These are phyloP conservation scores for Cafeteria roenbergensis DNA, from an alignment of 108 stramenopile genomes.

Conservation along the genomic window DNA sequence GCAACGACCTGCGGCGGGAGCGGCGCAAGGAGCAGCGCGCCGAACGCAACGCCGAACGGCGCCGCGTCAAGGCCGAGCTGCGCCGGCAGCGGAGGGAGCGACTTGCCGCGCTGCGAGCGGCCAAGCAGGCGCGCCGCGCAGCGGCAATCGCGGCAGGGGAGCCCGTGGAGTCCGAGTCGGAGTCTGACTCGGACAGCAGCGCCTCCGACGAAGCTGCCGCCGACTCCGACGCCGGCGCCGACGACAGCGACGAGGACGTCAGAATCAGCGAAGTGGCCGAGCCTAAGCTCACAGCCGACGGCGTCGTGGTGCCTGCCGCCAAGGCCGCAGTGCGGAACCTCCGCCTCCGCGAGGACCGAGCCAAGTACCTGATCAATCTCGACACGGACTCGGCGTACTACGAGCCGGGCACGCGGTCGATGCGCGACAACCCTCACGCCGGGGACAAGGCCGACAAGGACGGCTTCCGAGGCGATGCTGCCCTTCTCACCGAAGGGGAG, in stretches of 20 bases:
- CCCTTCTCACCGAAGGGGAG: constrained; percentile 68
- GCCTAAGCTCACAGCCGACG: constrained; percentile 29
- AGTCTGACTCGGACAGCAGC: constrained; percentile 4
- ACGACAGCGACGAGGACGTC: constrained; percentile 27
- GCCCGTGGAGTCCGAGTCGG: neutral
- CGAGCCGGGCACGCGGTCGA: constrained; percentile 84
- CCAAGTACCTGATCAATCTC: constrained; percentile 92
- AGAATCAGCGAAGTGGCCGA: constrained; percentile 17
- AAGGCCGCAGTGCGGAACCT: constrained; percentile 95
- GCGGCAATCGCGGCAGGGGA: too few species aligned
- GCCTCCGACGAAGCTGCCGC: constrained; percentile 53
- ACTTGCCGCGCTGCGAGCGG: too few species aligned
- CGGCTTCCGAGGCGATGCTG: constrained; percentile 90
- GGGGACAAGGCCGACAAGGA: constrained; percentile 45
- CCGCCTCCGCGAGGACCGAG: constrained; percentile 94
- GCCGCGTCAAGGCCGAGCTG: neutral
- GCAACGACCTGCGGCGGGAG: constrained; percentile 16
- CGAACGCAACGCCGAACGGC: constrained; percentile 15
- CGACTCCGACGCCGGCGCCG: constrained; percentile 70
- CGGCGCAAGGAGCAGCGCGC: constrained; percentile 20
- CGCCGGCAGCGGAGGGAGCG: neutral
- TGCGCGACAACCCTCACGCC: constrained; percentile 94
- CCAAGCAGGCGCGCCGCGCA: too few species aligned
- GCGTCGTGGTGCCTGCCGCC: constrained; percentile 64
- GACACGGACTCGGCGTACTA: constrained; percentile 82